Evolutionary conservation across 2,329 filamentous ascomycete genomes (phyloP), one percentile per base, ranked within the genome.

Genomic region (Penicillium verrucosum): DNA sequence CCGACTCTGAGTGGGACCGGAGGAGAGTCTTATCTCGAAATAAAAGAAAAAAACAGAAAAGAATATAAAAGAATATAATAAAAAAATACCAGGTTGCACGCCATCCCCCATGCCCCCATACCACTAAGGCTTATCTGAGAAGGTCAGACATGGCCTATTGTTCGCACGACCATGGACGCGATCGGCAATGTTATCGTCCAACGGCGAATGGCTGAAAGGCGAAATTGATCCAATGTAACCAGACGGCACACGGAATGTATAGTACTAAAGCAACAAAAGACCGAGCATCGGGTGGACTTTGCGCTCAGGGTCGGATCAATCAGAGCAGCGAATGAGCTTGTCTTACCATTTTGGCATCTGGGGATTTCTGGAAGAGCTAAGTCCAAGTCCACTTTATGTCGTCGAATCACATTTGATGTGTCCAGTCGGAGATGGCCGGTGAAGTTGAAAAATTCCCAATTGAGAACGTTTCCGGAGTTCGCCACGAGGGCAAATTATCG

Each of bases 151-250:
- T 53, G 50, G 52, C 46, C 54, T 51, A 69, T 61, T 58, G 54
- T 58, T 58, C 44, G 48, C 60, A 54, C 54, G 57, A 65, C 64
- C 60, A 54, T 56, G 61, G 64, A 61, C 55, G 62, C 58, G 62
- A 65, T 65, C 61, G 62, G 59, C 61, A 53, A 42, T 43, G 40
- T 41, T 55, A 54, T 59, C 52, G 47, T 46, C 9, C 41, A 38
- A 51, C 44, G 32, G 44, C 56, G 48, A 60, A 62, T 61, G 27
- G 46, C 46, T 32, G 50, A 38, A 38, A 32, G 30, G 18, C 18
- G 0, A 9, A 36, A 14, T 21, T 21, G 21, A 21, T 23, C 60
- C 59, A 56, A 69, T 69, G 68, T 67, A 70, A 71, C 69, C 68
- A 64, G 65, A 56, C 47, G 50, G 51, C 45, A 49, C 25, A 55